These are phyloP conservation scores for Trifolium dubium DNA, from an alignment of 306 rosid species.

Conservation along the genomic window DNA sequence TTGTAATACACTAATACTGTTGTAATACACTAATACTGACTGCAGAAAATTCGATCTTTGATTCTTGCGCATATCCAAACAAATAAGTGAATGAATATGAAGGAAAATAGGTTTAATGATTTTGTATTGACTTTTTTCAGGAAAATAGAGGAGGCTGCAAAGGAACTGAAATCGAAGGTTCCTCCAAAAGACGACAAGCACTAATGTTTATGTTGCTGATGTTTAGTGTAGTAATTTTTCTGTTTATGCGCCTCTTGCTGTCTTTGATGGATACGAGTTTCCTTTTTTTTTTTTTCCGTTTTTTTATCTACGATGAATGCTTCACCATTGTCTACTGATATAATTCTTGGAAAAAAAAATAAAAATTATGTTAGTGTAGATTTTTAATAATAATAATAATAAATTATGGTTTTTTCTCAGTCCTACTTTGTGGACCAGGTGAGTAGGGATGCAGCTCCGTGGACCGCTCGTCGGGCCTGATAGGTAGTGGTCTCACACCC, in stretches of 20 bases:
- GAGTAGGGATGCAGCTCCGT: too few relatives aligned
- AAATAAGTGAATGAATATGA: background rate
- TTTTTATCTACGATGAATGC: background rate
- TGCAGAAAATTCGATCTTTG: too few relatives aligned
- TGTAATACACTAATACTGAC: too few relatives aligned
- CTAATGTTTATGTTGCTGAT: slow-evolving; percentile 33
- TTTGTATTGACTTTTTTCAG: slow-evolving; percentile 37
- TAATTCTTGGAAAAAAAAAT: background rate
- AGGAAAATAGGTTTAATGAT: slow-evolving; percentile 5
- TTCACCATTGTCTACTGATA: slow-evolving; percentile 16
- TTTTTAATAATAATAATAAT: slow-evolving; percentile 30
- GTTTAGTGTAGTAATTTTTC: slow-evolving; percentile 18
- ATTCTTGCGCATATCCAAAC: too few relatives aligned
- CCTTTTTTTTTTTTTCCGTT: background rate
- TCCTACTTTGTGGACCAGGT: background rate
- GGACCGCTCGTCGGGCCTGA: too few relatives aligned
- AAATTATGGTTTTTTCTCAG: slow-evolving; percentile 29
- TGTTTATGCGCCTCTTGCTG: slow-evolving; percentile 16
- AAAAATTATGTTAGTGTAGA: background rate
- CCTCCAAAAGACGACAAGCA: slow-evolving; percentile 53
- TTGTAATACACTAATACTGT: too few relatives aligned
- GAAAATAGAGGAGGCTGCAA: slow-evolving; percentile 47
- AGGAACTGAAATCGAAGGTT: slow-evolving; percentile 54
- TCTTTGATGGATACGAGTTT: slow-evolving; percentile 19
- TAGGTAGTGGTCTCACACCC: too few relatives aligned